A percentile compares a stretch with the other conserved stretches of the same genome.
These are phyloP conservation scores for Kuraishia cidri DNA, from an alignment of 805 yeast genomes.

Conservation along the genomic window DNA sequence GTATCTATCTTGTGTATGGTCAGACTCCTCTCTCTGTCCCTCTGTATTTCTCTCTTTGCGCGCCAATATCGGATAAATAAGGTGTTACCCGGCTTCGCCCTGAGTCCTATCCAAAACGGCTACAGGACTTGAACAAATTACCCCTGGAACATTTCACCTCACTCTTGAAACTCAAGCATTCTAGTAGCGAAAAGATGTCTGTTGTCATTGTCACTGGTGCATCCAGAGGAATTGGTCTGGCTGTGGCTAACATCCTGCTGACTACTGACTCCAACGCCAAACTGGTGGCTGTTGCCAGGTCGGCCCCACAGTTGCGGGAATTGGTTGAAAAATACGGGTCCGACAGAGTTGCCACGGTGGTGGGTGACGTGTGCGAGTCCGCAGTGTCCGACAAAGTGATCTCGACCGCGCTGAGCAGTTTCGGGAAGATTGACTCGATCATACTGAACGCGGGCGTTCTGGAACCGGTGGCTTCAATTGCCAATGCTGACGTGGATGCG, in stretches of 20 bases:
- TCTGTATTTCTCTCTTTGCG: no score
- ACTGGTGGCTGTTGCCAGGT: conserved; percentile 69
- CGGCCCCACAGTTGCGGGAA: conserved; percentile 34
- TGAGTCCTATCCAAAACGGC: no score
- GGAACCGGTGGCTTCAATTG: conserved; percentile 61
- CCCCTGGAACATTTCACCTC: no score
- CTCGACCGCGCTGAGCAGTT: conserved; percentile 31
- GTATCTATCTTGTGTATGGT: no score
- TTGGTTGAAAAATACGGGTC: conserved; percentile 34
- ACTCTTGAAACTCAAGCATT: no score
- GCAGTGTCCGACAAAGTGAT: conserved; percentile 28
- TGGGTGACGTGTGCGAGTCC: conserved; percentile 52
- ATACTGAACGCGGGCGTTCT: conserved; percentile 79
- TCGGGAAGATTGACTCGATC: conserved; percentile 53
- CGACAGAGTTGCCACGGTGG: conserved; percentile 37
- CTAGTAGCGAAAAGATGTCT: conserved; percentile 17
- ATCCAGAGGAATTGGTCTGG: conserved; percentile 77
- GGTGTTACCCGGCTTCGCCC: no score
- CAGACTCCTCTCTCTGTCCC: no score
- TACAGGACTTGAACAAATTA: no score
- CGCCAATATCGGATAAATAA: no score
- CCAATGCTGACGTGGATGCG: conserved; percentile 36
- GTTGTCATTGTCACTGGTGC: conserved; percentile 52
- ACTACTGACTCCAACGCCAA: conserved; percentile 21
- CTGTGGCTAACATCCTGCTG: conserved; percentile 50